Conservation (phyloP, 768 basidiomycete genomes). For the Pleurotus djamor region DNA sequence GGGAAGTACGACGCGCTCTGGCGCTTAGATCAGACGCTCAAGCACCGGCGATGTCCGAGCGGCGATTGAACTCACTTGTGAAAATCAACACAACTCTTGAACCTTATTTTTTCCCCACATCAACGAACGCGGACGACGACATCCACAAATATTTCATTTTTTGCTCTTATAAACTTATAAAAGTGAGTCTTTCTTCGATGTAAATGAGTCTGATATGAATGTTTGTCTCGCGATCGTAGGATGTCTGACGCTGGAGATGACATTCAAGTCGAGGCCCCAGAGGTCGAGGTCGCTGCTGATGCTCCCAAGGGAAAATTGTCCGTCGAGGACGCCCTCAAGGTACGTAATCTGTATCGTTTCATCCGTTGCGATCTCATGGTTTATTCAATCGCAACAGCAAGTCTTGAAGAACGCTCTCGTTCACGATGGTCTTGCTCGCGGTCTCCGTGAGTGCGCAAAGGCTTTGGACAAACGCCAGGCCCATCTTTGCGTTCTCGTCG, state of each 20-base stretch:
- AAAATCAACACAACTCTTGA: constrained; percentile 28
- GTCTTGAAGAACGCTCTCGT: constrained; percentile 98
- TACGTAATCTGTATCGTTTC: constrained; percentile 22
- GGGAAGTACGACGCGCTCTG: neutral
- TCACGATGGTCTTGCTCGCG: constrained; percentile 97
- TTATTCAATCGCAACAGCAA: constrained; percentile 53
- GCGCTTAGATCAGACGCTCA: neutral
- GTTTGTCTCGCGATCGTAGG: constrained; percentile 27
- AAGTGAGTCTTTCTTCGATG: constrained; percentile 27
- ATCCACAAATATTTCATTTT: constrained; percentile 38
- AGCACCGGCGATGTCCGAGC: constrained; percentile 46
- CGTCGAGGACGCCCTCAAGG: constrained; percentile 94
- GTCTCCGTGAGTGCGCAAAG: constrained; percentile 97
- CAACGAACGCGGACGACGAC: constrained; percentile 97
- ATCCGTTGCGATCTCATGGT: constrained; percentile 2
- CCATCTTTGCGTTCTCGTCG: constrained; percentile 97
- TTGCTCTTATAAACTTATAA: constrained; percentile 26
- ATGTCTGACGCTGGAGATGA: constrained; percentile 99
- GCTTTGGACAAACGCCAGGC: constrained; percentile 98
- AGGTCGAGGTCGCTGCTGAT: constrained; percentile 82
- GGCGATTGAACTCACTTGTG: constrained; percentile 43
- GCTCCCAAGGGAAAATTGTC: constrained; percentile 95
- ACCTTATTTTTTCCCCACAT: constrained; percentile 70
- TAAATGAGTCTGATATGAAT: neutral
- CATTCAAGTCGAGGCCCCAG: constrained; percentile 72